Percentiles rank a stretch among this genome's conserved stretches.
Evolutionary conservation across 495 filamentous ascomycete species (phyloP).

Genomic region (Mycothermus thermophilus): DNA sequence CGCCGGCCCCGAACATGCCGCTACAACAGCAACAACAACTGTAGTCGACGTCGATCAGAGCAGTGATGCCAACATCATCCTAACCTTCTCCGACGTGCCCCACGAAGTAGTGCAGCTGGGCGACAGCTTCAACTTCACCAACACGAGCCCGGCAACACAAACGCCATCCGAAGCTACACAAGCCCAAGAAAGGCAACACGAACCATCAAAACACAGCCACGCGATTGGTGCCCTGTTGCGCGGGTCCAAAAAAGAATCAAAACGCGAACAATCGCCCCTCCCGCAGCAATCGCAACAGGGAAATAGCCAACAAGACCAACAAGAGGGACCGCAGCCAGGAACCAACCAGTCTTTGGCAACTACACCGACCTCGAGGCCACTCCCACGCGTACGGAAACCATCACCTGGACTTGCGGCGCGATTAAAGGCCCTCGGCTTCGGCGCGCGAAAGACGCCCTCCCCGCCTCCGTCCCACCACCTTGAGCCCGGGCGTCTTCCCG

Average conservation of each 20-base stretch:
- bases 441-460: conserved; percentile 28
- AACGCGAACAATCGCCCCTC: conserved; percentile 7
- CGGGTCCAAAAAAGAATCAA: background rate
- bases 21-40: background rate
- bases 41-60: conserved; percentile 7
- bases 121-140: background rate
- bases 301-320: conserved; percentile 4
- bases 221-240: too few relatives aligned
- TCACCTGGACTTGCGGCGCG: conserved; percentile 66
- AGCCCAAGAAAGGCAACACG: conserved; percentile 6
- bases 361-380: conserved; percentile 12
- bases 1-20: too few relatives aligned
- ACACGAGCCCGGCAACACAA: background rate
- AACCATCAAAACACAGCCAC: conserved; percentile 8
- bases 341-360: conserved; percentile 3
- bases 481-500: conserved; percentile 53
- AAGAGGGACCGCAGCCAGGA: conserved; percentile 1
- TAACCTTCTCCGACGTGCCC: conserved; percentile 30
- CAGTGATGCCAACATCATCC: conserved; percentile 15
- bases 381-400: conserved; percentile 35
- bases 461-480: conserved; percentile 22
- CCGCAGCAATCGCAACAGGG: conserved; percentile 5
- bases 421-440: conserved; percentile 56
- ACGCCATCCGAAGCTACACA: conserved; percentile 6
- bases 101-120: conserved; percentile 24